Percentiles rank a stretch among this genome's conserved stretches.
Evolutionary conservation across 345 rosid genomes (phyloP).

Genomic region (Arabis hirsuta): DNA sequence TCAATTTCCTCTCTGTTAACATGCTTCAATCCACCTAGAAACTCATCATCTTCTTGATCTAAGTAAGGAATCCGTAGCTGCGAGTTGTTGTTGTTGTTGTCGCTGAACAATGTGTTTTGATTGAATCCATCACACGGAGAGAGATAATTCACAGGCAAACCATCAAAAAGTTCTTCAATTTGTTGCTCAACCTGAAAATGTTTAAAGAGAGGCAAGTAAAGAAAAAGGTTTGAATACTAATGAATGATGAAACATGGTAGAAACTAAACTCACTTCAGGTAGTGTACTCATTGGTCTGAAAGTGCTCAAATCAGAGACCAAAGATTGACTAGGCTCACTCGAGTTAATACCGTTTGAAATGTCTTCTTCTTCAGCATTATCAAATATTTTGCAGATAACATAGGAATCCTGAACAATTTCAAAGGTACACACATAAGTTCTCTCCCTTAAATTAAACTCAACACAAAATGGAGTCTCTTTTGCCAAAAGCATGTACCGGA

Average conservation of each 20-base stretch:
- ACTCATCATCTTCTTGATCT: slow-evolving; percentile 1
- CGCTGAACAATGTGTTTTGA: too few species aligned
- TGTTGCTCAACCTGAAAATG: background rate
- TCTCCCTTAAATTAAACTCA: too few species aligned
- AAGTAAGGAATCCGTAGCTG: background rate
- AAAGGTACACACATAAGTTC: background rate
- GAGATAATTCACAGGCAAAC: too few species aligned
- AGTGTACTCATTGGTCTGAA: background rate
- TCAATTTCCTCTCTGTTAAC: background rate
- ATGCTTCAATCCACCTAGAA: background rate
- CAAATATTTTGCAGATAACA: slow-evolving; percentile 11
- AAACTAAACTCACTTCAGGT: slow-evolving; percentile 17
- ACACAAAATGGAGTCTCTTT: too few species aligned
- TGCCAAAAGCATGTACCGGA: background rate
- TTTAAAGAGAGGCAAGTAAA: background rate
- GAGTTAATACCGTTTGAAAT: slow-evolving; percentile 8
- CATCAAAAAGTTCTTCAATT: background rate
- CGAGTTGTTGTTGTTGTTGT: background rate
- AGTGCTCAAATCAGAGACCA: background rate
- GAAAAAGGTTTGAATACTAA: background rate
- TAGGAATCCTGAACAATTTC: background rate
- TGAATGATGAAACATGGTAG: background rate
- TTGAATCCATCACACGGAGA: too few species aligned
- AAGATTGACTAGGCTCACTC: background rate
- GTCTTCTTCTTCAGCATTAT: slow-evolving; percentile 2